Conservation (phyloP, 441 rosid genomes). For the Syzygium syzygioides region DNA sequence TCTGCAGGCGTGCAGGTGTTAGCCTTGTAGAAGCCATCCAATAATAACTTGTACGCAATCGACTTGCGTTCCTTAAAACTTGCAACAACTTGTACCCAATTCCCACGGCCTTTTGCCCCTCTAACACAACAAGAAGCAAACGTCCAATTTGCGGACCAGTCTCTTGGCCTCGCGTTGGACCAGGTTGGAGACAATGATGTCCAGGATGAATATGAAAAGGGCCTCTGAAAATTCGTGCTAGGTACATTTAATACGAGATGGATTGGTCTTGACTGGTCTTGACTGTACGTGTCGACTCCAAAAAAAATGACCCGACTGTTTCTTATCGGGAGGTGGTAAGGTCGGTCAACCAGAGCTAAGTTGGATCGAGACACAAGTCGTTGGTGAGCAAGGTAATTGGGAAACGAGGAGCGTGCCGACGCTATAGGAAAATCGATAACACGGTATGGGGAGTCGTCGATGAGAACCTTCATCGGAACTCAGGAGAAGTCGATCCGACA, state of each 20-base stretch:
- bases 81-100: neutral
- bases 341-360: neutral
- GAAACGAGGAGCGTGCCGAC: fast-evolving
- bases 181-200: fast-evolving
- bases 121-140: neutral
- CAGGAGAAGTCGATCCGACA: neutral
- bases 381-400: neutral
- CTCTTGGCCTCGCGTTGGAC: neutral
- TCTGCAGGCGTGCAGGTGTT: neutral
- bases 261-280: neutral
- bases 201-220: neutral
- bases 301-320: neutral
- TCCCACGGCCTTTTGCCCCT: neutral
- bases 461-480: fast-evolving
- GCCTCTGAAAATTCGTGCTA: no score
- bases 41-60: neutral
- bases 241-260: neutral
- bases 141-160: neutral
- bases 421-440: neutral
- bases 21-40: neutral
- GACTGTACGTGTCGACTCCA: fast-evolving
- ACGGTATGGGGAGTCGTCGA: fast-evolving
- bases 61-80: neutral
- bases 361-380: fast-evolving
- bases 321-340: neutral